Evolutionary conservation across 805 yeast species (phyloP), one percentile per base, ranked within the genome.

Genomic region (Kluyveromyces dobzhanskii): DNA sequence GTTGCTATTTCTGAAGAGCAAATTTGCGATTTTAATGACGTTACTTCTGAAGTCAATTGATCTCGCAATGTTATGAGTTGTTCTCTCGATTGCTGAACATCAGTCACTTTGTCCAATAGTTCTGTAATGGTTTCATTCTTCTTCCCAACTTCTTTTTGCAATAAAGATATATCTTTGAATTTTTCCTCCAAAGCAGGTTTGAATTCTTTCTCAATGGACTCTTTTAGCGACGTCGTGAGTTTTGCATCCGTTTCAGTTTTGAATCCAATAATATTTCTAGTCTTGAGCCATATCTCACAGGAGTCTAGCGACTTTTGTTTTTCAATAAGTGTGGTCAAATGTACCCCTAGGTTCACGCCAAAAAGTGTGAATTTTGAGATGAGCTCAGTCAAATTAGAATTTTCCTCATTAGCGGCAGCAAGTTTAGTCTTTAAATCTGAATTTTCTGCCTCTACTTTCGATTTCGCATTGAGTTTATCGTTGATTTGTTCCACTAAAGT

Each of bases 131-230:
- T 43, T 10, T 14, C 28, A 21, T 42, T 28, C 3, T 31, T 17
- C 9, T 33, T 23, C 4, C 40, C 40, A 8, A 40, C 12, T 13
- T 32, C 34, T 25, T 13, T 27, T 28, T 33, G 11, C 33, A 37
- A 29, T 33, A 27, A 11, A 16, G 28, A 21, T 14, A 35, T 31
- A 38, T 41, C 24, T 36, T 32, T 13, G 17, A 37, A 21, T 27
- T 46, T 33, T 27, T 38, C 44, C 9, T 41, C 42, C 4, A 44
- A 34, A 8, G 36, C 29, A 2, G 37, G 29, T 29, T 48, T 46
- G 44, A 46, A 48, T 16, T 48, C 35, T n/a, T 32, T 40, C 21
- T 48, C 49, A 17, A 49, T 44, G 13, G 36, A 33, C 14, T 40
- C 37, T 17, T 27, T 19, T 19, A 48, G 21, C 14, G 29, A 28